These are phyloP conservation scores for Clavaria fumosa DNA, from an alignment of 768 basidiomycete species.

Conservation along the genomic window DNA sequence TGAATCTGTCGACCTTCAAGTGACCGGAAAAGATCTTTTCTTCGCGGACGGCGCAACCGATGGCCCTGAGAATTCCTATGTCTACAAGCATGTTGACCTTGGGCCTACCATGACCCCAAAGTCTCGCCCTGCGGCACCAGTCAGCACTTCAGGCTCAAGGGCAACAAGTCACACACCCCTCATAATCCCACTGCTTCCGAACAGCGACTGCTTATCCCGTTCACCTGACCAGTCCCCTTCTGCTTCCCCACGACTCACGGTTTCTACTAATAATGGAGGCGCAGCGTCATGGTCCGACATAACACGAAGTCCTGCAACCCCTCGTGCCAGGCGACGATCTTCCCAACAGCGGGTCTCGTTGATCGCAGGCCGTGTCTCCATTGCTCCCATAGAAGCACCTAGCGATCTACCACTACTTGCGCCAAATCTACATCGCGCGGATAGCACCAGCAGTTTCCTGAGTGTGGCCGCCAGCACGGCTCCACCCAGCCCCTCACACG, in stretches of 20 bases:
- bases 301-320: constrained; percentile 36
- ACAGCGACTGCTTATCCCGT: constrained; percentile 16
- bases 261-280: background rate
- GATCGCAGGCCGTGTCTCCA: constrained; percentile 67
- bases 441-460: constrained; percentile 47
- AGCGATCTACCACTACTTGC: constrained; percentile 46
- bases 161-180: background rate
- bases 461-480: constrained; percentile 45
- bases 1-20: constrained; percentile 13
- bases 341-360: constrained; percentile 77
- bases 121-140: background rate
- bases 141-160: too few species aligned
- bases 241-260: constrained; percentile 16
- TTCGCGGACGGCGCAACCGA: constrained; percentile 11
- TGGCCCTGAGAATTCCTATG: constrained; percentile 15
- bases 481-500: constrained; percentile 41
- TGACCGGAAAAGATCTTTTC: constrained; percentile 10
- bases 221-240: constrained; percentile 22
- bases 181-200: background rate
- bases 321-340: constrained; percentile 58
- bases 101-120: background rate
- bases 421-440: constrained; percentile 46
- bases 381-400: constrained; percentile 61
- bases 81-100: constrained; percentile 24
- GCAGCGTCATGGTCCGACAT: constrained; percentile 16